Base-by-base conservation (phyloP, 768 basidiomycete species). In the Candolleomyces efflorescens region DNA sequence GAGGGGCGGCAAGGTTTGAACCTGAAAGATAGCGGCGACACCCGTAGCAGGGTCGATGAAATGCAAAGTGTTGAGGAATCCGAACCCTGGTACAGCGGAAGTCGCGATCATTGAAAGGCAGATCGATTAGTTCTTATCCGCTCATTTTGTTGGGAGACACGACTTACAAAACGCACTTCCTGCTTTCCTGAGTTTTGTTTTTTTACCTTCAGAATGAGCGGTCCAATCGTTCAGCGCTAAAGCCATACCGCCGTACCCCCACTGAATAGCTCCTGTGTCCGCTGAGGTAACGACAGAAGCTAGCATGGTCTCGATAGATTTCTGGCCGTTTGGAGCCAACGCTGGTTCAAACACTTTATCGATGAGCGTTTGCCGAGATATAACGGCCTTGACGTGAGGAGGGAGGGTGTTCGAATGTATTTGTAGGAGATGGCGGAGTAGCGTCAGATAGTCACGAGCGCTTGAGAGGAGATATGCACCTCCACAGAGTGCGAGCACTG, bases 371-470 rank as follows among this genome's bases (percentile, higher is more conserved):
- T 37, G 36, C n/a, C 20, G 15, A 3, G 51, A 38, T 10, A 53
- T 9, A 15, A 53, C 23, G 10, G 51, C n/a, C n/a, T 53, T 20
- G 2, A 20, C 37, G 32, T 32, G 6, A 11, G 32, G 32, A 32
- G 32, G 32, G 5, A 32, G 32, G 32, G 2, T 32, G 32, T 32
- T 32, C 7, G 32, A 32, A 32, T 32, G 32, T 20, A 73, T 65
- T 50, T 70, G 68, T n/a, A 74, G 57, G 5, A 74, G 50, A 56
- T 74, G 72, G 11, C 67, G 68, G 36, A 72, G 63, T 32, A 74
- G 60, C 41, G 67, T 60, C 46, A 73, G 64, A 55, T 73, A 73
- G 50, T 71, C 71, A 47, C 67, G 51, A 20, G 51, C 32, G 37
- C 51, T 53, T 1, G 51, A 37, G 9, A 53, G 37, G 6, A 53